Base-by-base conservation (phyloP, 352 stramenopile genomes). In the Phytopythium delawarense region DNA sequence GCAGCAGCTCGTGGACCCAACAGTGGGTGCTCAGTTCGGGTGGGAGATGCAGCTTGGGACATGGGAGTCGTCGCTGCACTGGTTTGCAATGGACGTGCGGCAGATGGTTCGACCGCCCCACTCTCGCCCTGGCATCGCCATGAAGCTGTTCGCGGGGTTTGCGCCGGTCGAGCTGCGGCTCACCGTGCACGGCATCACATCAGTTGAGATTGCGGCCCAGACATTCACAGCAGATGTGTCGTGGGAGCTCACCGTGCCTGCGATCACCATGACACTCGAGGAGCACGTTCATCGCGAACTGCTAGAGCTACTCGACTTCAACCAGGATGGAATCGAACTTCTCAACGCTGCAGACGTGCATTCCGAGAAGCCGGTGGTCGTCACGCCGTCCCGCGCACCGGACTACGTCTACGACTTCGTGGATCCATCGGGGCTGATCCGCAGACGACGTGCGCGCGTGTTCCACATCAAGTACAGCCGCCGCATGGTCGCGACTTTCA, bases 21-120 rank as follows among this genome's bases (percentile, higher is more conserved):
- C 71, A 7, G 55, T 63, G 15, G 49, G 59, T 8, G 70, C 67
- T 11, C 16, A 81, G 1, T 88, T 88, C 42, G 63, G 71, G 13
- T 88, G 78, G 78, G 83, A 82, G 55, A 85, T 88, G 76, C 65
- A 82, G 58, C 63, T 83, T 0, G 78, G 76, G 9, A 72, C 60
- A 28, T 88, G 75, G 74, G 72, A 73, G 59, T 46, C 46, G 20
- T 63, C 62, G 20, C 30, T 25, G 25, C 78, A 84, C 57, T 88
- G 78, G 76, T 85, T 88, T 46, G 63, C 82, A 40, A 76, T 71
- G 32, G 67, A 79, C 30, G 39, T 82, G 20, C 70, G 76, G 44
- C 62, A 69, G 2, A 70, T 72, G 0, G 21, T 66, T 20, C 54
- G 64, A 1, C 18, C n/a, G 6, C 58, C 32, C 4, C 32, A 40